Evolutionary conservation across 2,329 filamentous ascomycete species (phyloP).

Genomic region (Fusarium decemcellulare): DNA sequence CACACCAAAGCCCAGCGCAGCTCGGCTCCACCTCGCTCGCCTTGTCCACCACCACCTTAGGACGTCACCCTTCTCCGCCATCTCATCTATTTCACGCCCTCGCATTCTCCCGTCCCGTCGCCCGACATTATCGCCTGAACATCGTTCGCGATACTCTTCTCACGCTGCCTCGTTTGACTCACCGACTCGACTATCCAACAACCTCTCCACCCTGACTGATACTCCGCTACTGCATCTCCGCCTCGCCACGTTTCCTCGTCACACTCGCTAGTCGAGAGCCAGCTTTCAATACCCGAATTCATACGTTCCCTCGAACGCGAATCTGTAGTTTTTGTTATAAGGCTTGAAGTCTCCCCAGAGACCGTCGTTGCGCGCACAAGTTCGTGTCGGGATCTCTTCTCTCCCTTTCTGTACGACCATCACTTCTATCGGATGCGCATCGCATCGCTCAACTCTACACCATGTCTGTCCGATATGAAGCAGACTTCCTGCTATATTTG

Average conservation of each 20-base stretch:
- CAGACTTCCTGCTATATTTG: conserved; percentile 82
- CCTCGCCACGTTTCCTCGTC: conserved; percentile 33
- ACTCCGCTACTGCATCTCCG: conserved; percentile 30
- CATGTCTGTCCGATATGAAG: conserved; percentile 78
- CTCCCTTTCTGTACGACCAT: conserved; percentile 36
- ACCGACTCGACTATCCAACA: conserved; percentile 18
- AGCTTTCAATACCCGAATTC: conserved; percentile 3
- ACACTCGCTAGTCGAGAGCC: conserved; percentile 18
- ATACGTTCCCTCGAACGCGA: not conserved
- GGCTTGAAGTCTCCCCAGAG: not conserved
- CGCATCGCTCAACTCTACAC: conserved; percentile 49
- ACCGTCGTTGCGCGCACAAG: not conserved
- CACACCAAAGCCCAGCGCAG: conserved; percentile 10
- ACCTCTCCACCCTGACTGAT: conserved; percentile 6
- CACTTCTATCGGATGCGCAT: conserved; percentile 55
- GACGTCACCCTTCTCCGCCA: conserved; percentile 38
- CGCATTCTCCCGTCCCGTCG: conserved; percentile 9
- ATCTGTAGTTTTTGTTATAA: conserved; percentile 2
- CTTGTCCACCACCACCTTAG: conserved; percentile 31
- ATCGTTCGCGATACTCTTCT: conserved; percentile 18
- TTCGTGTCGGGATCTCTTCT: conserved; percentile 3
- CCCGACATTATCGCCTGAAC: conserved; percentile 12
- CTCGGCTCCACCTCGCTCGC: conserved; percentile 39
- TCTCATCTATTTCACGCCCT: conserved; percentile 28
- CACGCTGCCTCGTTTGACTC: conserved; percentile 15